These are phyloP conservation scores for Zelonia costaricensis DNA, from an alignment of 208 protist genomes.

Conservation along the genomic window DNA sequence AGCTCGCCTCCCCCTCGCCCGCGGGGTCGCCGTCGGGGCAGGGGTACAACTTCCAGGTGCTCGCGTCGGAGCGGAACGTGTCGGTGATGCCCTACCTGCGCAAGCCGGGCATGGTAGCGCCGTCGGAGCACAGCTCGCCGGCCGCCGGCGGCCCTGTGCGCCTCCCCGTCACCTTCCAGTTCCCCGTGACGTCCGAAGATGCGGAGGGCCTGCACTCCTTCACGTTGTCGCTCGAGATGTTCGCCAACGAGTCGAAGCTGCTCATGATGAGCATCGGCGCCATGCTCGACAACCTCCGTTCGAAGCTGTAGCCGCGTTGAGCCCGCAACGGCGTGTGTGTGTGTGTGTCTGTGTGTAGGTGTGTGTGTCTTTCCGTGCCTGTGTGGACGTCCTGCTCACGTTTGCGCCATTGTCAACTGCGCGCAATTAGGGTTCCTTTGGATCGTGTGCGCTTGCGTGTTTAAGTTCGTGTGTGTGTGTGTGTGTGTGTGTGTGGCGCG, in stretches of 20 bases:
- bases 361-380: background rate
- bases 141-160: constrained; percentile 29
- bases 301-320: constrained; percentile 42
- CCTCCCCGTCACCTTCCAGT: constrained; percentile 61
- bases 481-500: background rate
- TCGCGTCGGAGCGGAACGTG: constrained; percentile 43
- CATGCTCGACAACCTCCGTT: constrained; percentile 71
- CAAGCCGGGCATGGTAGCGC: background rate
- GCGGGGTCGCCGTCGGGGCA: constrained; percentile 18
- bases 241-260: constrained; percentile 78
- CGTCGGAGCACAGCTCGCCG: constrained; percentile 2
- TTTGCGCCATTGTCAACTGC: background rate
- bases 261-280: constrained; percentile 68
- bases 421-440: too few species aligned
- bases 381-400: background rate
- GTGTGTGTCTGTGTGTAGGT: background rate
- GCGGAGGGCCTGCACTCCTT: constrained; percentile 82
- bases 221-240: constrained; percentile 77
- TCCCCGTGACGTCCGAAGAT: constrained; percentile 81
- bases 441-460: too few species aligned
- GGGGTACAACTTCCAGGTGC: constrained; percentile 37
- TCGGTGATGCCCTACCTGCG: constrained; percentile 40
- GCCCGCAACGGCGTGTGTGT: too few species aligned
- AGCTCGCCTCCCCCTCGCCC: constrained; percentile 2
- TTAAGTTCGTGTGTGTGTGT: too few species aligned